These are phyloP conservation scores for Fraxinus floribunda DNA, from an alignment of 305 asterid genomes.

Conservation along the genomic window DNA sequence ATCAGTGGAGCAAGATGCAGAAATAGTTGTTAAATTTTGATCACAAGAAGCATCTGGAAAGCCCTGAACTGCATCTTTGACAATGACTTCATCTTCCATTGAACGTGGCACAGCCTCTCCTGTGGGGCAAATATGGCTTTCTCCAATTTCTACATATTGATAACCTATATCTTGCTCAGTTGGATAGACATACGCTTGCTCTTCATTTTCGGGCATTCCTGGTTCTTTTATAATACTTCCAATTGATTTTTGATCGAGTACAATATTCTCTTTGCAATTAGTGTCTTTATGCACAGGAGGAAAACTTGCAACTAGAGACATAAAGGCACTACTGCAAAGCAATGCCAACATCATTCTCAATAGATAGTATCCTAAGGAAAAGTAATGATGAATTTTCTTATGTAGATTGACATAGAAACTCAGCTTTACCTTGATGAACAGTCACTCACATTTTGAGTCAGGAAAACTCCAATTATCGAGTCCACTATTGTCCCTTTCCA, in stretches of 20 bases:
- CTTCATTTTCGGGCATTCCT: not conserved
- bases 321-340: constrained; percentile 51
- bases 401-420: not conserved
- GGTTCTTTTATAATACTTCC: not conserved
- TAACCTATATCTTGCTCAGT: not conserved
- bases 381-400: not conserved
- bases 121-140: not conserved
- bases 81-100: not conserved
- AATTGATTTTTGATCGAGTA: not conserved
- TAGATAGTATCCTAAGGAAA: not conserved
- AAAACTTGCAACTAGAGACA: constrained; percentile 45
- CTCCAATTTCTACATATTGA: not conserved
- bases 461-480: constrained; percentile 60
- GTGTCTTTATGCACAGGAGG: constrained; percentile 26
- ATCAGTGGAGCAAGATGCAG: not conserved
- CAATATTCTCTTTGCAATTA: constrained; percentile 3
- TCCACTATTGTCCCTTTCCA: constrained; percentile 82
- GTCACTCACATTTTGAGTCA: constrained; percentile 73
- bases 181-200: not conserved
- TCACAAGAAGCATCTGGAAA: not conserved
- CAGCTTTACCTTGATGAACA: constrained; percentile 54
- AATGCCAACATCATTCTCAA: not conserved
- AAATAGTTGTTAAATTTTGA: not conserved
- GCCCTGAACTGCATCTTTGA: not conserved
- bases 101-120: not conserved